These are phyloP conservation scores for Daphne laureola DNA, from an alignment of 441 rosid genomes.

Conservation along the genomic window DNA sequence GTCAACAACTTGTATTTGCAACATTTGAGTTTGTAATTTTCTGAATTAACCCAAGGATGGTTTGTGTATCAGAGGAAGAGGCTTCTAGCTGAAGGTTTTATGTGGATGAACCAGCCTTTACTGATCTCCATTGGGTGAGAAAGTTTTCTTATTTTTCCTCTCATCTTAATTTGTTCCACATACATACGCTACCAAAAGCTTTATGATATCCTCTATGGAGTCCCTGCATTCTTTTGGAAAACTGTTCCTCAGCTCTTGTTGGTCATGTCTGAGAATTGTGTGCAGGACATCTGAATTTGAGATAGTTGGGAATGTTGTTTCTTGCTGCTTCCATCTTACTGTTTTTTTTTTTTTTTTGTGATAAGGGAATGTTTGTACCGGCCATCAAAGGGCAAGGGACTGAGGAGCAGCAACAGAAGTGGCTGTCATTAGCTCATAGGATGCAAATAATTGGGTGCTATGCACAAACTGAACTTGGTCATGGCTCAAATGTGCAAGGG, in stretches of 20 bases:
- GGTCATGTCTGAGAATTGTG: too few species aligned
- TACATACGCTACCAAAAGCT: neutral
- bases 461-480: conserved; percentile 99
- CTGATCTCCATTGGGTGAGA: conserved; percentile 91
- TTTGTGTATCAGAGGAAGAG: conserved; percentile 72
- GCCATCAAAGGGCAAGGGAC: conserved; percentile 95
- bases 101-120: conserved; percentile 73
- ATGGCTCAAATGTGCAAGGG: conserved; percentile 97
- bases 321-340: conserved; percentile 1
- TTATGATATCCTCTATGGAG: neutral
- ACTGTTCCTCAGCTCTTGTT: too few species aligned
- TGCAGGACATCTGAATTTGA: neutral
- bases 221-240: too few species aligned
- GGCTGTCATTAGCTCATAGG: conserved; percentile 84
- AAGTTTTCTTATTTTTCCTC: neutral
- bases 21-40: neutral
- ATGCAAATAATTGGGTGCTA: conserved; percentile 97
- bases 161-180: neutral
- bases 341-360: conserved; percentile 9
- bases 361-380: conserved; percentile 91
- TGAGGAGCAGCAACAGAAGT: conserved; percentile 85
- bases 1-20: too few species aligned
- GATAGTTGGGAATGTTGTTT: neutral
- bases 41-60: neutral
- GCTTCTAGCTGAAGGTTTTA: conserved; percentile 43